Conservation (phyloP, 179 eudicot species). For the Beta lomatogona region DNA sequence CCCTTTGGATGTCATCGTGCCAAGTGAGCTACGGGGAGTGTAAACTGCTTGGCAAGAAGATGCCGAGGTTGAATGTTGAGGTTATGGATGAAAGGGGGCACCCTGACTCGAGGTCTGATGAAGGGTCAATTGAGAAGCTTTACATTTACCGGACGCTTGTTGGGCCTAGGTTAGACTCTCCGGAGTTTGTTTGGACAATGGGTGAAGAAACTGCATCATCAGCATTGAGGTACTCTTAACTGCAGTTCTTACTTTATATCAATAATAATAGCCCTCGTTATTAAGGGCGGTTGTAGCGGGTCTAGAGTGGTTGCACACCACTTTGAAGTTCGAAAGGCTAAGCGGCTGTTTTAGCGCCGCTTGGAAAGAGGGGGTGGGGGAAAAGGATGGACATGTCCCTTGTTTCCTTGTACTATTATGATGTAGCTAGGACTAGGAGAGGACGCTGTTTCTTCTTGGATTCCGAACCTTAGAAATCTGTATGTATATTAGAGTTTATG, state of each 20-base stretch:
- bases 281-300: background rate
- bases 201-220: slow-evolving; percentile 15
- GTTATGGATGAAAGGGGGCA: slow-evolving; percentile 87
- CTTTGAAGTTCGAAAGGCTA: background rate
- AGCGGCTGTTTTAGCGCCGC: background rate
- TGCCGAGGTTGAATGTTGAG: slow-evolving; percentile 89
- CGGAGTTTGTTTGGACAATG: slow-evolving; percentile 67
- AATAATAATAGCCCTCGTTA: background rate
- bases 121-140: slow-evolving; percentile 68
- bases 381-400: background rate
- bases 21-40: slow-evolving; percentile 85
- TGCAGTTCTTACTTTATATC: background rate
- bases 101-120: slow-evolving; percentile 52
- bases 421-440: slow-evolving; percentile 17
- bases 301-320: background rate
- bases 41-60: slow-evolving; percentile 73
- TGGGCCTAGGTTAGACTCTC: slow-evolving; percentile 74
- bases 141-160: slow-evolving; percentile 75
- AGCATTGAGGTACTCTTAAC: background rate
- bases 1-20: slow-evolving; percentile 99
- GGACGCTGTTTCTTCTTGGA: background rate
- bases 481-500: slow-evolving; percentile 24
- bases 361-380: background rate
- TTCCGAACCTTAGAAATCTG: slow-evolving; percentile 6
- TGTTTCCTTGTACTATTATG: slow-evolving; percentile 14